A percentile compares a stretch with the other conserved stretches of the same genome.
These are phyloP conservation scores for Ceratopteris richardii DNA, from an alignment of 75 land plant species.

Conservation along the genomic window DNA sequence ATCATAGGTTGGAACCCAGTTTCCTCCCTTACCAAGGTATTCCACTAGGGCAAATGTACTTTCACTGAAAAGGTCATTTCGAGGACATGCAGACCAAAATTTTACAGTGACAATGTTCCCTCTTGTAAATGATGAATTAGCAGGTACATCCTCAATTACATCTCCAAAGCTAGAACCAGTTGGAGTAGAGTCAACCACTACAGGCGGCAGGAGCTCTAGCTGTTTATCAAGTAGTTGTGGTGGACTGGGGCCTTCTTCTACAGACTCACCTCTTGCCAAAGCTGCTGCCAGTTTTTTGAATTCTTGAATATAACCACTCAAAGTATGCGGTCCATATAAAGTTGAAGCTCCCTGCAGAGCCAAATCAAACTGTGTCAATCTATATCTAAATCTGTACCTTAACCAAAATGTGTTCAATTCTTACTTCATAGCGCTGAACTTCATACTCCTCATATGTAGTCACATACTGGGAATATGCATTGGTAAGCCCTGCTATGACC, in stretches of 20 bases:
- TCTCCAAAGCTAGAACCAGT: conserved; percentile 67
- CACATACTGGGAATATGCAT: conserved; percentile 90
- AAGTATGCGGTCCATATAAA: conserved; percentile 83
- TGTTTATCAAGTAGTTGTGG: conserved; percentile 70
- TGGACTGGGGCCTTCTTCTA: conserved; percentile 48
- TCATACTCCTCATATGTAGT: conserved; percentile 93
- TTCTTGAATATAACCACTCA: conserved; percentile 80
- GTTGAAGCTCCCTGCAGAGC: conserved; percentile 82
- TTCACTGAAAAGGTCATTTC: conserved; percentile 81
- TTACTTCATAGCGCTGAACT: conserved; percentile 88
- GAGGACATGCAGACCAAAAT: conserved; percentile 78
- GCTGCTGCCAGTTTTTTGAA: conserved; percentile 73
- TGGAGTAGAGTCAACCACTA: conserved; percentile 66
- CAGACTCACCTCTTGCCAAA: conserved; percentile 23
- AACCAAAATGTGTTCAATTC: neutral
- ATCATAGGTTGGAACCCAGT: conserved; percentile 64
- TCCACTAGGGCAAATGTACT: conserved; percentile 83
- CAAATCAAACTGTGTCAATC: neutral
- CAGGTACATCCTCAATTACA: conserved; percentile 53
- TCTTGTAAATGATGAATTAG: conserved; percentile 42
- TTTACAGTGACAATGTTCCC: conserved; percentile 49
- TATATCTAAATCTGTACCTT: neutral
- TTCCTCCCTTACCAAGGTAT: conserved; percentile 15
- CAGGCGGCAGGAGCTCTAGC: conserved; percentile 60
- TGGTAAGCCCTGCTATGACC: conserved; percentile 86